Base-by-base conservation (phyloP, 495 filamentous ascomycete genomes). In the Penicillium desertorum region DNA sequence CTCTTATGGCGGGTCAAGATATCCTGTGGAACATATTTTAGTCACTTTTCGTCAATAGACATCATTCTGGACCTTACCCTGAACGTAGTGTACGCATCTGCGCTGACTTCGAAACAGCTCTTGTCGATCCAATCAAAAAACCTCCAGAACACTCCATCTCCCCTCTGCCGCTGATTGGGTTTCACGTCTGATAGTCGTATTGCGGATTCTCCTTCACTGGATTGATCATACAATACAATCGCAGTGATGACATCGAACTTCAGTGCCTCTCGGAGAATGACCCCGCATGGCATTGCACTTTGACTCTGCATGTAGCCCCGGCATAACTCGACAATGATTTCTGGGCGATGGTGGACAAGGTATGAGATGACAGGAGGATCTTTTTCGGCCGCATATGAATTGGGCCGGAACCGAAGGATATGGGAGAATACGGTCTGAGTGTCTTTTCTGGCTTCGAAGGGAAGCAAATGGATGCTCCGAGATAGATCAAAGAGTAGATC, bases 111-210 rank as follows among this genome's bases (percentile, higher is more conserved):
- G 70, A 99, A 99, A 17, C 87, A 91, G 58, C 90, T 87, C 65
- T 88, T 86, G 69, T 98, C 91, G 55, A 99, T 96, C 89, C 92
- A 99, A 46, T 89, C 83, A 66, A 99, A 99, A 73, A 98, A 98
- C n/a, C 80, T 83, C 95, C 95, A 99, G 68, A 99, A 97, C 2
- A 96, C 83, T 0, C 92, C 92, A 14, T 82, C 78, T 17, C 91
- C 91, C 11, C 77, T 84, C 60, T 91, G 87, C 29, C 78, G 82
- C 12, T 80, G 70, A 25, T 85, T 83, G 20, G 83, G 80, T 60
- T 91, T 84, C 54, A 95, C 83, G 1, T 82, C 86, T 2, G 75
- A 82, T 7, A 92, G 72, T 51, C 79, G 74, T 47, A 79, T 76
- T 2, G 72, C 76, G 7, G 73, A 62, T 57, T 79, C 76, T 3